Conservation (phyloP, 441 rosid genomes). For the Gossypium gossypioides region DNA sequence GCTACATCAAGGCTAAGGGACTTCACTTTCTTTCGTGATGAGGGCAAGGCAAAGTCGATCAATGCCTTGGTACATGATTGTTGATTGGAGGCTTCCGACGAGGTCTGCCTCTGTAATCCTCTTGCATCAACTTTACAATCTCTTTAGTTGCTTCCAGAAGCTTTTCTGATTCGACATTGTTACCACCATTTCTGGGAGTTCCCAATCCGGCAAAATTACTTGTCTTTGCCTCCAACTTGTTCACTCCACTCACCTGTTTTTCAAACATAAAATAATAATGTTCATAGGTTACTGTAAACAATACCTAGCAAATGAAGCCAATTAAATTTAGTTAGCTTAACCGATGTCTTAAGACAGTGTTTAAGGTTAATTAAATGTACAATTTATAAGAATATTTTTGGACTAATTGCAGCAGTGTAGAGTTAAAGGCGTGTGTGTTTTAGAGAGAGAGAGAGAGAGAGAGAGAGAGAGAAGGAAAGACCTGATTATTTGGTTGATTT, state of each 20-base stretch:
- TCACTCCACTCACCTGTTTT: slow-evolving; percentile 9
- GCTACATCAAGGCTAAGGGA: neutral
- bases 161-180: slow-evolving; percentile 19
- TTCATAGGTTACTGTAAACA: neutral
- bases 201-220: slow-evolving; percentile 11
- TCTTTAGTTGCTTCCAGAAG: slow-evolving; percentile 27
- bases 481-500: slow-evolving; percentile 26
- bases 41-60: neutral
- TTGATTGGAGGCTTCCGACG: slow-evolving; percentile 49
- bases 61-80: slow-evolving; percentile 37
- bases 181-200: slow-evolving; percentile 14
- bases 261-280: neutral
- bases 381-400: too few relatives aligned
- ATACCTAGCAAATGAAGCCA: neutral
- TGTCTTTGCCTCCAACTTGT: slow-evolving; percentile 19
- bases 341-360: neutral
- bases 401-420: neutral
- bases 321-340: neutral
- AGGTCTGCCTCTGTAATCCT: slow-evolving; percentile 38
- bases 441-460: slow-evolving; percentile 12
- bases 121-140: slow-evolving; percentile 33
- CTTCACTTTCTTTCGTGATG: neutral
- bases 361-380: too few relatives aligned
- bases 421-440: neutral
- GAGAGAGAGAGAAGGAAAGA: slow-evolving; percentile 16